Evolutionary conservation across 441 rosid species (phyloP).

Genomic region (Lepidium campestre): DNA sequence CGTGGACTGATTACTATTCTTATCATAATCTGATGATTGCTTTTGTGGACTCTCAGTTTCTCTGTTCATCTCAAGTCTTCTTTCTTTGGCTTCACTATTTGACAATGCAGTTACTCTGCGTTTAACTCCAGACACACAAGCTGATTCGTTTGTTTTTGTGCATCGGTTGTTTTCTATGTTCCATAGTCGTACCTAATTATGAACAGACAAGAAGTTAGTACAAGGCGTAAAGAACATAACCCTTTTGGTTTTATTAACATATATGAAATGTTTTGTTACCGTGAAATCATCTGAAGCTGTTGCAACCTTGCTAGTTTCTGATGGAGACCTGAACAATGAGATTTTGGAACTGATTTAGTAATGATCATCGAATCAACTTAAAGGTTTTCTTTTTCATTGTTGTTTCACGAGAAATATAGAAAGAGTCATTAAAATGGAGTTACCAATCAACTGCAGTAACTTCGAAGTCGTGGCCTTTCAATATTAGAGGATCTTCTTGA

Average conservation of each 20-base stretch:
- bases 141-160: conserved; percentile 26
- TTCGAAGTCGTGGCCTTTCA: conserved; percentile 72
- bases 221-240: background rate
- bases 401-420: background rate
- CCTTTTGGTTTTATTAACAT: background rate
- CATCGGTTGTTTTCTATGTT: conserved; percentile 38
- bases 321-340: conserved; percentile 48
- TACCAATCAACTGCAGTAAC: conserved; percentile 95
- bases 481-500: conserved; percentile 45
- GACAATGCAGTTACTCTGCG: conserved; percentile 69
- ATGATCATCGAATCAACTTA: background rate
- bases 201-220: background rate
- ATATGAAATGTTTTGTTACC: conserved; percentile 33
- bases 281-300: conserved; percentile 82
- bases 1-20: background rate
- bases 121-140: conserved; percentile 40
- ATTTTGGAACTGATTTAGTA: background rate
- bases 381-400: background rate
- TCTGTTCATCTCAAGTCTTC: conserved; percentile 34
- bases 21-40: background rate
- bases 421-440: background rate
- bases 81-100: conserved; percentile 32
- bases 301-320: conserved; percentile 61
- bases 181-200: conserved; percentile 68
- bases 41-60: conserved; percentile 30